Base-by-base conservation (phyloP, 352 stramenopile species). In the Phytophthora pluvialis region DNA sequence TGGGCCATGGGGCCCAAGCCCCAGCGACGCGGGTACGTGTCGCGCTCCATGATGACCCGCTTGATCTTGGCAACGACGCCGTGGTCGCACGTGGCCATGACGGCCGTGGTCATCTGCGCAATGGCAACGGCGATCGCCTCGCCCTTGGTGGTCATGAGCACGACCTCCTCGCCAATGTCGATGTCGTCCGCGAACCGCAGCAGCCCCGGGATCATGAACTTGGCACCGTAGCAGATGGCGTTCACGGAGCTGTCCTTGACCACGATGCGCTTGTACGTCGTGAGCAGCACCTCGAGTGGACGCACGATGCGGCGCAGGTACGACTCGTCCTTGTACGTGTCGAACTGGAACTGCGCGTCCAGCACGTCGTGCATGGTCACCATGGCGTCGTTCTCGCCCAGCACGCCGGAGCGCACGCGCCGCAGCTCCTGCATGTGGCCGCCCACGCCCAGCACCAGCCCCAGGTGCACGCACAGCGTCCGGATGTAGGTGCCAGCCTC, bases 331-430 rank as follows among this genome's bases (percentile, higher is more conserved):
- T 99, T 99, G 80, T 97, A 98, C 28, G 91, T 98, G 76, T 99
- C 98, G 70, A 98, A 99, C 55, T 98, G 89, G 84, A 98, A 99
- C 78, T 99, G 97, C 4, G 98, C 98, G 78, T 99, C 98, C 54
- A 99, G 78, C 35, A 99, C 97, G 73, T 99, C 98, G 74, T 99
- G 98, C 97, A 99, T 99, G 5, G 97, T 99, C 5, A 99, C 94
- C 82, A 99, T 86, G 49, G 98, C 89, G 72, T 99, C 93, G n/a
- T 95, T 75, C 72, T 99, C 98, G 11, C 88, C 86, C 45, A 99
- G 71, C 7, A 98, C 96, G 67, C 98, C 98, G 0, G 94, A 99
- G 55, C 98, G 89, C 35, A 99, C 97, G 67, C 98, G 93, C 50
- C 98, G 88, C 21, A 99, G 83, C 80, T 99, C 98, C 74, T 99